Conservation (phyloP, 139 green algal species). For the Coccomyxa sp. region DNA sequence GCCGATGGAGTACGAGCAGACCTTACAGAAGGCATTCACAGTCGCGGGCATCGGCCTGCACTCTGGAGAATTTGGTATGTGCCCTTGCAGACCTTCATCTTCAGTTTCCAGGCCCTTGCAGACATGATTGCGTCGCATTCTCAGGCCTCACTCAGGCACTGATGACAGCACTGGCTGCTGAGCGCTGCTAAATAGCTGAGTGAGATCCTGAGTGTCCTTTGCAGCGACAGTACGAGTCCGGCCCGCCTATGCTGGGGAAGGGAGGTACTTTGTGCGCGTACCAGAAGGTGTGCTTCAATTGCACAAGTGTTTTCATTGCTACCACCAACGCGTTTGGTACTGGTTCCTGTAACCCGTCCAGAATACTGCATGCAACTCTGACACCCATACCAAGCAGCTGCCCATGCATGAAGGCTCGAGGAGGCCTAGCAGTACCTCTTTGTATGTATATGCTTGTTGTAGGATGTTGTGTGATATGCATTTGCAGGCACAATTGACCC, state of each 20-base stretch:
- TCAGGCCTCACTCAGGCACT: no score
- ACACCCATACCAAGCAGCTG: no score
- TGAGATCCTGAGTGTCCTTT: background rate
- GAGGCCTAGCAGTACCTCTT: background rate
- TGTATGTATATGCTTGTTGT: background rate
- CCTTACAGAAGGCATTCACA: background rate
- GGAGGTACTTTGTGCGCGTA: conserved; percentile 81
- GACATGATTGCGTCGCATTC: no score
- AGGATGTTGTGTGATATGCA: no score
- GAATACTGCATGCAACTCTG: background rate
- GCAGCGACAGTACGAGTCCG: conserved; percentile 65
- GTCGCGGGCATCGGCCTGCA: background rate
- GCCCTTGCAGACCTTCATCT: no score
- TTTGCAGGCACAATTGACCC: no score
- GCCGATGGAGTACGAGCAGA: background rate
- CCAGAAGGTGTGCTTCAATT: conserved; percentile 23
- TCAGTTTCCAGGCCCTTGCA: no score
- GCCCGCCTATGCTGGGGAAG: conserved; percentile 72
- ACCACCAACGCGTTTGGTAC: background rate
- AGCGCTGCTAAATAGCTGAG: background rate
- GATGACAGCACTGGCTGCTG: background rate
- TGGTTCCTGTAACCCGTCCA: background rate
- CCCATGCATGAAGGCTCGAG: no score
- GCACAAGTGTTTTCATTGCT: background rate
- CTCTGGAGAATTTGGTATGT: background rate